These are phyloP conservation scores for Sarcocystis neurona DNA, from an alignment of 169 alveolate species.

Conservation along the genomic window DNA sequence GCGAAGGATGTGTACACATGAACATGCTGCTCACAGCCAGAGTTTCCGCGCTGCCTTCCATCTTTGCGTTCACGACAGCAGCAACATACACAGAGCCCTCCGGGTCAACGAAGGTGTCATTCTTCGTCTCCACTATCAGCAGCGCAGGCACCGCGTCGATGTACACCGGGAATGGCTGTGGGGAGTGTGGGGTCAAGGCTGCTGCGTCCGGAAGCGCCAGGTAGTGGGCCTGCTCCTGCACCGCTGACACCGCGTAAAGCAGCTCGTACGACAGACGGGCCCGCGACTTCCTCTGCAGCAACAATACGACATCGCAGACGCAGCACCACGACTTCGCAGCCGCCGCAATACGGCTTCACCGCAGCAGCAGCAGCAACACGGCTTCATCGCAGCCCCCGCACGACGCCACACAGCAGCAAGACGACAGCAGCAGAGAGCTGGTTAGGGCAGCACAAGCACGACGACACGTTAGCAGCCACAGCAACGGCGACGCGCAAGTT, in stretches of 20 bases:
- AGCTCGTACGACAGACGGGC: constrained; percentile 16
- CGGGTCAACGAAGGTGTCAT: constrained; percentile 29
- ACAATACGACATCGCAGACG: not conserved
- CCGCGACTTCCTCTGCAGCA: constrained; percentile 16
- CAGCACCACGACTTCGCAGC: too few relatives aligned
- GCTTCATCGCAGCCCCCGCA: too few relatives aligned
- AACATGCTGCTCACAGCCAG: not conserved
- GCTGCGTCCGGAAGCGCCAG: not conserved
- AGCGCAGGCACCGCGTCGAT: not conserved
- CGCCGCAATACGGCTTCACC: too few relatives aligned
- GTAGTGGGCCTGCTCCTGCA: constrained; percentile 1
- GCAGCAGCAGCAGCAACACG: too few relatives aligned
- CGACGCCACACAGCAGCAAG: too few relatives aligned
- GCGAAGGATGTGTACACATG: not conserved
- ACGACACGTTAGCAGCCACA: too few relatives aligned
- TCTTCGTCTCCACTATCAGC: constrained; percentile 24
- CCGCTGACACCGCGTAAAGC: not conserved
- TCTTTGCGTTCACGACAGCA: not conserved
- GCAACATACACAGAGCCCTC: constrained; percentile 14
- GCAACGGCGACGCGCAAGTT: too few relatives aligned
- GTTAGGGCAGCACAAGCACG: too few relatives aligned
- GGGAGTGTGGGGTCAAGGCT: not conserved
- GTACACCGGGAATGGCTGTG: constrained; percentile 6
- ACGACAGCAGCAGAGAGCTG: too few relatives aligned
- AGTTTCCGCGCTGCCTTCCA: not conserved